These are phyloP conservation scores for Rubroboletus pulcherrimus DNA, from an alignment of 768 basidiomycete species.

Conservation along the genomic window DNA sequence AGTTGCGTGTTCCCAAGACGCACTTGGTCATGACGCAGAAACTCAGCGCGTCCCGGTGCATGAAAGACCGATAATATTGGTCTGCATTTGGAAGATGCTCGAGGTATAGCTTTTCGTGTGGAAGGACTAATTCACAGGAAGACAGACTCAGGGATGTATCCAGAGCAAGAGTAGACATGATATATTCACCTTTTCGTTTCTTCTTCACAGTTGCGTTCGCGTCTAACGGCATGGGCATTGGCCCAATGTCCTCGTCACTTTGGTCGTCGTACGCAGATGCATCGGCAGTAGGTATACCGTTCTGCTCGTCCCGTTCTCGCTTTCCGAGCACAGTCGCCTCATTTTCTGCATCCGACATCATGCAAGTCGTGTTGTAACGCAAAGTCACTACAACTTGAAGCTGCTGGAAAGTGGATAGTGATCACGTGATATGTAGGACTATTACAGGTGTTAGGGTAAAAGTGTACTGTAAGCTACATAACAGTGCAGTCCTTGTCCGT, in stretches of 20 bases:
- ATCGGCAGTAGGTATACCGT: constrained; percentile 15
- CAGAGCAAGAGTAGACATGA: constrained; percentile 7
- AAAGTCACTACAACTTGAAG: too few relatives aligned
- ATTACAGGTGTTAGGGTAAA: not conserved
- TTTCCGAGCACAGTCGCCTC: constrained; percentile 62
- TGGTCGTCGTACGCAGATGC: constrained; percentile 37
- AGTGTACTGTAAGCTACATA: constrained; percentile 39
- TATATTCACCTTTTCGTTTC: constrained; percentile 73
- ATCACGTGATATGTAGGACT: constrained; percentile 7
- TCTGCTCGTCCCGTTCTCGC: constrained; percentile 43
- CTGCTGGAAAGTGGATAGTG: not conserved
- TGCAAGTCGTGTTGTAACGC: not conserved
- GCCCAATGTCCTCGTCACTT: constrained; percentile 77
- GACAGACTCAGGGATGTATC: constrained; percentile 4
- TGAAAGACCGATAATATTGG: constrained; percentile 95
- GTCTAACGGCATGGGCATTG: constrained; percentile 69
- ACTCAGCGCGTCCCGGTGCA: constrained; percentile 93
- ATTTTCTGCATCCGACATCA: constrained; percentile 45
- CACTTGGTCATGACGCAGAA: constrained; percentile 88
- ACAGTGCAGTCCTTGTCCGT: constrained; percentile 49
- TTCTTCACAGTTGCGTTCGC: constrained; percentile 50
- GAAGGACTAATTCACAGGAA: constrained; percentile 60
- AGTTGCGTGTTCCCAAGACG: constrained; percentile 18
- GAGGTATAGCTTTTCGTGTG: constrained; percentile 89
- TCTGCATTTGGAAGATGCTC: constrained; percentile 90